phyloP scores from a whole-genome alignment of 345 rosid species.

The Linum lewisii region DNA sequence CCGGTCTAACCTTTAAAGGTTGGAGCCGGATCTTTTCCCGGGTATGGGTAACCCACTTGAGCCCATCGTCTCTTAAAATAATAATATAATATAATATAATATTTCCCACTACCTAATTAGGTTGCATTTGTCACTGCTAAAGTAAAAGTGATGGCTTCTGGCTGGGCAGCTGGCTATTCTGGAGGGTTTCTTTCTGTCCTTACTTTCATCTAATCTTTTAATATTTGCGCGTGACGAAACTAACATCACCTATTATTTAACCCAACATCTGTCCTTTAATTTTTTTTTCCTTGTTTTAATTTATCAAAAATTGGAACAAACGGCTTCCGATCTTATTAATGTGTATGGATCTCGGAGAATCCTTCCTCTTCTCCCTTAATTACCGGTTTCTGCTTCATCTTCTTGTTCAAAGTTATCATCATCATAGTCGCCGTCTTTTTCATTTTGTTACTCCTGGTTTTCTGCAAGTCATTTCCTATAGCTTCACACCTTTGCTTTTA shows the following conservation, averaged over 20 bases:
- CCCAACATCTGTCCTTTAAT: not conserved
- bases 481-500: slow-evolving; percentile 19
- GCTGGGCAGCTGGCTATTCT: not conserved
- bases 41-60: not conserved
- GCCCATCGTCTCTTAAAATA: not conserved
- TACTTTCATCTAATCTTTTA: not conserved
- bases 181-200: not conserved
- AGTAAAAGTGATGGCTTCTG: not conserved
- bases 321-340: not conserved
- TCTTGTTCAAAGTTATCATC: slow-evolving; percentile 2
- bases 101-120: not conserved
- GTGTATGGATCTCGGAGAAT: slow-evolving; percentile 44
- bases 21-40: no score
- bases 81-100: no score
- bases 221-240: not conserved
- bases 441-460: slow-evolving; percentile 5
- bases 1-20: no score
- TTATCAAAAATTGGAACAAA: not conserved
- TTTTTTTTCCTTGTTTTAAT: no score
- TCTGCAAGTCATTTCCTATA: slow-evolving; percentile 32
- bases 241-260: not conserved
- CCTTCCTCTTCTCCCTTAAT: slow-evolving; percentile 21
- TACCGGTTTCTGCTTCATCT: slow-evolving; percentile 15
- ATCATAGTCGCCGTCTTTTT: slow-evolving; percentile 8
- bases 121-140: not conserved